Evolutionary conservation across 495 filamentous ascomycete species (phyloP).

Genomic region (Penicillium desertorum): DNA sequence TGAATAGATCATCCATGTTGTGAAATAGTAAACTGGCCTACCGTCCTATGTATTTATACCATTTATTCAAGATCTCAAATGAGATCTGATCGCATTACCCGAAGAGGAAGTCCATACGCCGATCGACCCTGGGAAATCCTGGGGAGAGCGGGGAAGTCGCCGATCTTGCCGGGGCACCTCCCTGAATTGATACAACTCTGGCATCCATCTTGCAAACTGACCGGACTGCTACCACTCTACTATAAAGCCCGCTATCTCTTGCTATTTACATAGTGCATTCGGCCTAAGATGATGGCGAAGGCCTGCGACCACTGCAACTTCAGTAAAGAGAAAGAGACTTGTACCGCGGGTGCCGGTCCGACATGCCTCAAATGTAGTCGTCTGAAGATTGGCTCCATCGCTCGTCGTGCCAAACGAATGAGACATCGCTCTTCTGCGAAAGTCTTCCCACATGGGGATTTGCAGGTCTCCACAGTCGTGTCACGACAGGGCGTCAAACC

Average conservation of each 20-base stretch:
- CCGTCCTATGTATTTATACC: no score
- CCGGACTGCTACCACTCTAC: background rate
- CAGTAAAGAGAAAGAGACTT: slow-evolving; percentile 28
- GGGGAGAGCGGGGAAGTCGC: slow-evolving; percentile 24
- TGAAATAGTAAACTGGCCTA: background rate
- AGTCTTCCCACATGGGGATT: slow-evolving; percentile 20
- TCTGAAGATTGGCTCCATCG: slow-evolving; percentile 28
- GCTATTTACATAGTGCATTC: background rate
- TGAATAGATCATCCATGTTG: background rate
- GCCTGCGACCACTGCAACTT: slow-evolving; percentile 29
- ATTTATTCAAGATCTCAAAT: no score
- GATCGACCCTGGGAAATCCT: slow-evolving; percentile 9
- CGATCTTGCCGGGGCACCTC: background rate
- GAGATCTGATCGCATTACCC: background rate
- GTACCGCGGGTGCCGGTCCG: slow-evolving; percentile 18
- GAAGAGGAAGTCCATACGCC: slow-evolving; percentile 2
- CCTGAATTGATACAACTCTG: slow-evolving; percentile 4
- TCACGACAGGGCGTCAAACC: slow-evolving; percentile 6
- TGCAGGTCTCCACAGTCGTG: slow-evolving; percentile 26
- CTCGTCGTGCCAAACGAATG: slow-evolving; percentile 26
- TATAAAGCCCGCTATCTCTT: background rate
- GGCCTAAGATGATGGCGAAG: slow-evolving; percentile 23
- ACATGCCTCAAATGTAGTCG: slow-evolving; percentile 29
- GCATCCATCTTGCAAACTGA: background rate
- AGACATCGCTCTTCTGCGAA: slow-evolving; percentile 21